Conservation (phyloP, 2,329 filamentous ascomycete species). For the Aureobasidium leucospermi region DNA sequence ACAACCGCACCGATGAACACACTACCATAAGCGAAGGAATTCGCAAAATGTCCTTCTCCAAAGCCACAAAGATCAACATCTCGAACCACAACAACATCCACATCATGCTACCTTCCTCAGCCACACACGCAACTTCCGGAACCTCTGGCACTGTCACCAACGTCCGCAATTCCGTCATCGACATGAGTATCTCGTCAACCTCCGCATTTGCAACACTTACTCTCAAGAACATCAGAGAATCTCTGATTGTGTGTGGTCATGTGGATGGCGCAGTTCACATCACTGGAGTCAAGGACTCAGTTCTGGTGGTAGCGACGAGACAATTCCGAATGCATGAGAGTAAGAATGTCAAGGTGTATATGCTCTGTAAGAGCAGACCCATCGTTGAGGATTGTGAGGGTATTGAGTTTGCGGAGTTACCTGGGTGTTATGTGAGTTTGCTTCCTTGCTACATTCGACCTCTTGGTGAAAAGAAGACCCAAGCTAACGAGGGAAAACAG, state of each 20-base stretch:
- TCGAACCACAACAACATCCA: slow-evolving; percentile 60
- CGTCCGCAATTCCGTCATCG: slow-evolving; percentile 64
- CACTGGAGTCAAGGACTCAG: slow-evolving; percentile 63
- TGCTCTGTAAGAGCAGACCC: slow-evolving; percentile 73
- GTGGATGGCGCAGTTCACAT: slow-evolving; percentile 78
- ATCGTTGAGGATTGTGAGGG: slow-evolving; percentile 85
- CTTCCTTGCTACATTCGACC: not conserved
- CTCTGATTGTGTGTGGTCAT: slow-evolving; percentile 69
- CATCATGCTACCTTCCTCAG: slow-evolving; percentile 67
- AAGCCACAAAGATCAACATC: slow-evolving; percentile 44
- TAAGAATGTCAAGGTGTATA: slow-evolving; percentile 70
- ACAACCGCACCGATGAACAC: not conserved
- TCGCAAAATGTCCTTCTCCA: slow-evolving; percentile 48
- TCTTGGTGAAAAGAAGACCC: no score
- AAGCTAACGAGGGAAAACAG: not conserved
- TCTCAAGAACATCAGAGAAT: slow-evolving; percentile 61
- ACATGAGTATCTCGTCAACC: slow-evolving; percentile 45
- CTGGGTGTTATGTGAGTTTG: slow-evolving; percentile 58
- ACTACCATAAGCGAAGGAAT: slow-evolving; percentile 10
- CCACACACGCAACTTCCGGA: slow-evolving; percentile 57
- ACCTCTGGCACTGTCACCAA: slow-evolving; percentile 64
- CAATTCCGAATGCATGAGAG: slow-evolving; percentile 93
- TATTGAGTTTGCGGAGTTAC: slow-evolving; percentile 73
- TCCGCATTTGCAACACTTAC: slow-evolving; percentile 61
- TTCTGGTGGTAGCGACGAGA: slow-evolving; percentile 71